Conservation (phyloP, 75 land plant species). For the Larix kaempferi region DNA sequence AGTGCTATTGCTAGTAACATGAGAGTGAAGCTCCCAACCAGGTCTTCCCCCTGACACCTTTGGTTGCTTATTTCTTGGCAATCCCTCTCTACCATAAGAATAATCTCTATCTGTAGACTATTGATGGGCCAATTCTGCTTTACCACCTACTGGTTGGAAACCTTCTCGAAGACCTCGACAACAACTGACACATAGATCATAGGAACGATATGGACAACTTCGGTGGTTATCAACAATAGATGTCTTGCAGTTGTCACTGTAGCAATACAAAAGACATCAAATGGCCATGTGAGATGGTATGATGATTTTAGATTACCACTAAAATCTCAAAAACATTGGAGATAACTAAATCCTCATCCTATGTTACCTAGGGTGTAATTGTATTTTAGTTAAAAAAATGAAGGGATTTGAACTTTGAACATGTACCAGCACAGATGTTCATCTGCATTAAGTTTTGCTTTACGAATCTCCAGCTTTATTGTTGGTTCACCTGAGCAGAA, state of each 20-base stretch:
- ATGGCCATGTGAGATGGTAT: not conserved
- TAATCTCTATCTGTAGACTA: not conserved
- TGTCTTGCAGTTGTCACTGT: conserved; percentile 82
- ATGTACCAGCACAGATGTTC: conserved; percentile 72
- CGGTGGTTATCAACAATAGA: conserved; percentile 91
- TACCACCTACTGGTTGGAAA: conserved; percentile 16
- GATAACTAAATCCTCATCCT: conserved; percentile 1
- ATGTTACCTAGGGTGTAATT: not conserved
- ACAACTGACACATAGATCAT: conserved; percentile 85
- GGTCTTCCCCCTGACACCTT: conserved; percentile 7
- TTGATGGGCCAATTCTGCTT: conserved; percentile 21
- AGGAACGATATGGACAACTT: conserved; percentile 67
- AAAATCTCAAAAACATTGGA: not conserved
- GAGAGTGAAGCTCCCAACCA: conserved; percentile 2
- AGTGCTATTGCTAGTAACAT: not conserved
- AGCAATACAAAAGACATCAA: conserved; percentile 3
- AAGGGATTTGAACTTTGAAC: not conserved
- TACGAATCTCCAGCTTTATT: conserved; percentile 37
- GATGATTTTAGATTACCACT: not conserved
- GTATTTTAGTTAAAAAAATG: not conserved
- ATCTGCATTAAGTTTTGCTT: conserved; percentile 52
- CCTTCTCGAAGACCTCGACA: conserved; percentile 76
- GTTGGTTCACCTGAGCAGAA: conserved; percentile 22
- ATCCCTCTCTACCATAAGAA: conserved; percentile 18
- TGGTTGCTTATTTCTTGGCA: not conserved